Percentiles rank a stretch among this genome's conserved stretches.
Conservation (phyloP, 2,329 filamentous ascomycete species). For the Elsinoe australis region DNA sequence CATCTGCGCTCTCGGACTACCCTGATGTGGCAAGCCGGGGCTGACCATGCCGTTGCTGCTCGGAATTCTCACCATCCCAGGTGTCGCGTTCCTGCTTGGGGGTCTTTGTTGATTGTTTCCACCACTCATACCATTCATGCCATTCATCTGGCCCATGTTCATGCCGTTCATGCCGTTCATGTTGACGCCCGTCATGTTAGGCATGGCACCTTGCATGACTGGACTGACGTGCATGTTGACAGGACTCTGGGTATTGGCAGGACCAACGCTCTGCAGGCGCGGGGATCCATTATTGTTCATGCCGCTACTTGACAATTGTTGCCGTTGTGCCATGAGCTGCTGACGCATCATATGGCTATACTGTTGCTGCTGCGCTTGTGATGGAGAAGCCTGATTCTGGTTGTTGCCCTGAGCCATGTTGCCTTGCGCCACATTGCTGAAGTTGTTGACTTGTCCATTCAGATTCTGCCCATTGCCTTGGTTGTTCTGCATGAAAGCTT, state of each 20-base stretch:
- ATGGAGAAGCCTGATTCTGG: slow-evolving; percentile 21
- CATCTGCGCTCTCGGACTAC: slow-evolving; percentile 15
- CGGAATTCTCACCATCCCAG: slow-evolving; percentile 13
- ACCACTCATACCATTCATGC: slow-evolving; percentile 3
- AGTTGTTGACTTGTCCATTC: slow-evolving; percentile 12
- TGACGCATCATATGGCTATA: slow-evolving; percentile 30
- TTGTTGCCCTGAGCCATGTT: slow-evolving; percentile 21
- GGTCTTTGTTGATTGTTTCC: slow-evolving; percentile 11
- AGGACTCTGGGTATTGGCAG: slow-evolving; percentile 13
- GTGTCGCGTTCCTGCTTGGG: slow-evolving; percentile 12
- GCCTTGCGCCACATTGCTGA: slow-evolving; percentile 18
- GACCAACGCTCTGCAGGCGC: slow-evolving; percentile 8
- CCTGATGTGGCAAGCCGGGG: slow-evolving; percentile 12
- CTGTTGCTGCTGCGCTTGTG: slow-evolving; percentile 21
- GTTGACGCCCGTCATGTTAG: slow-evolving; percentile 15
- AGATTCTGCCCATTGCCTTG: slow-evolving; percentile 16
- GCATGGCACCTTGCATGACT: slow-evolving; percentile 13
- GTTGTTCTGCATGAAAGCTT: slow-evolving; percentile 17
- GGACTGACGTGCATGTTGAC: slow-evolving; percentile 17
- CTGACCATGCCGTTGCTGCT: slow-evolving; percentile 15
- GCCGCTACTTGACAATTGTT: slow-evolving; percentile 8
- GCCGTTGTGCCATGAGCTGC: slow-evolving; percentile 24
- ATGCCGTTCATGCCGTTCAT: slow-evolving; percentile 12
- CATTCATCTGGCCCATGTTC: slow-evolving; percentile 11
- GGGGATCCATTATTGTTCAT: slow-evolving; percentile 11